Base-by-base conservation (phyloP, 2,329 filamentous ascomycete genomes). In the Lecanicillium sp. region DNA sequence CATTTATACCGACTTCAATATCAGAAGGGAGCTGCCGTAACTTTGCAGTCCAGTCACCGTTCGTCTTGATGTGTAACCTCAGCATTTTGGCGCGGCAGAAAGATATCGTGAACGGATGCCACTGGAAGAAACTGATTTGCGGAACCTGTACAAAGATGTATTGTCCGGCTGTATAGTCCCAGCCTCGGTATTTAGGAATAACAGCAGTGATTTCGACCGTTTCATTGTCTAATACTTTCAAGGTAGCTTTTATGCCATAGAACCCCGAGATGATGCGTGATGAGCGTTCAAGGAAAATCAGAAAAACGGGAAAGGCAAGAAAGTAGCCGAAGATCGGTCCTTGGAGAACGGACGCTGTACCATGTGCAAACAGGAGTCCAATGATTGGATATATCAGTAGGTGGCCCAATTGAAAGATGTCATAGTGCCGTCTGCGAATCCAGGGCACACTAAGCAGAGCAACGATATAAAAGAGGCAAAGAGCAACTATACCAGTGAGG, bases 71-170 rank as follows among this genome's bases (percentile, higher is more conserved):
- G 46, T 77, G 73, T 1, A 78, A 51, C 50, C 68, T 66, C 56
- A 78, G 64, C 25, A 65, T 61, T 18, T 69, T 68, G 0, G 66
- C 71, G 12, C 64, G 61, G 45, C 72, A 77, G 3, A 68, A 67
- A 0, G 73, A 77, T 1, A 78, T 69, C 0, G 74, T 77, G 45
- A 78, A 78, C 0, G 72, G 74, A 40, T 78, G 73, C 73, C 73
- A 78, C 46, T 77, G 72, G 41, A 72, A 77, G 35, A 62, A 56
- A 27, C 70, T 74, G 17, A 77, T 53, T 20, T 58, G 44, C 0
- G 72, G 74, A 0, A 77, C 68, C 45, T 77, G 72, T 0, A 77
- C 56, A 32, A 78, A 69, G 12, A 78, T 63, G 41, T 77, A 76
- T 49, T 77, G 72, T 0, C 73, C 72, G n/a, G 72, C 72, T 37